Percentiles rank a stretch among this genome's conserved stretches.
These are phyloP conservation scores for Panicum hallii DNA, from an alignment of 202 grass and related monocot genomes.

Conservation along the genomic window DNA sequence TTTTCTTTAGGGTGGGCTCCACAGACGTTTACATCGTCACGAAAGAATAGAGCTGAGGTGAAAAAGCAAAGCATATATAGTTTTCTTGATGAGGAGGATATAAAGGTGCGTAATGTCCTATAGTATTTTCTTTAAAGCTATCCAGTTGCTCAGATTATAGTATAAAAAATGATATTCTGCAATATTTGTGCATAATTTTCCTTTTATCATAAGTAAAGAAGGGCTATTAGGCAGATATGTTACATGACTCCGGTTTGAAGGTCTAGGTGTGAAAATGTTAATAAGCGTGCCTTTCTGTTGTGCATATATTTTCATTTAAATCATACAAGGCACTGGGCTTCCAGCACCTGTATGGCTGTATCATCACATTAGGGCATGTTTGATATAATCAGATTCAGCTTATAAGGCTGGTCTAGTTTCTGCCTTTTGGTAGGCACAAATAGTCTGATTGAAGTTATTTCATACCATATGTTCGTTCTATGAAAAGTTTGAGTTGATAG, in stretches of 20 bases:
- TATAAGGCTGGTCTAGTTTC: neutral
- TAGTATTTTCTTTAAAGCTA: conserved; percentile 5
- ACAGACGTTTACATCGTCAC: conserved; percentile 89
- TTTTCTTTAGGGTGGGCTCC: conserved; percentile 80
- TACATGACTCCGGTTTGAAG: conserved; percentile 20
- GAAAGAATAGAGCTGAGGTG: conserved; percentile 84
- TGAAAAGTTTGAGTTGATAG: conserved; percentile 6
- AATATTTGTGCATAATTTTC: neutral
- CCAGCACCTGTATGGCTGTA: neutral
- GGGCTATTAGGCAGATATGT: neutral
- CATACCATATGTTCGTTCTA: neutral
- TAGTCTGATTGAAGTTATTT: conserved; percentile 30
- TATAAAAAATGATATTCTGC: conserved; percentile 7
- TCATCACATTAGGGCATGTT: conserved; percentile 7
- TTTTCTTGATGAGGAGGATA: conserved; percentile 95
- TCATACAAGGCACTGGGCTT: neutral
- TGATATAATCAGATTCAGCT: conserved; percentile 10
- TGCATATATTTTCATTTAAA: conserved; percentile 3
- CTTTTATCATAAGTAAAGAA: neutral
- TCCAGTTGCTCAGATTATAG: conserved; percentile 20
- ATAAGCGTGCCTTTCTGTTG: neutral
- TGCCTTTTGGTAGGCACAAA: neutral
- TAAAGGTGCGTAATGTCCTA: conserved; percentile 67
- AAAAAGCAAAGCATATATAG: conserved; percentile 87
- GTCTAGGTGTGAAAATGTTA: neutral